phyloP scores from a whole-genome alignment of 306 rosid genomes.

The Trifolium fragiferum region DNA sequence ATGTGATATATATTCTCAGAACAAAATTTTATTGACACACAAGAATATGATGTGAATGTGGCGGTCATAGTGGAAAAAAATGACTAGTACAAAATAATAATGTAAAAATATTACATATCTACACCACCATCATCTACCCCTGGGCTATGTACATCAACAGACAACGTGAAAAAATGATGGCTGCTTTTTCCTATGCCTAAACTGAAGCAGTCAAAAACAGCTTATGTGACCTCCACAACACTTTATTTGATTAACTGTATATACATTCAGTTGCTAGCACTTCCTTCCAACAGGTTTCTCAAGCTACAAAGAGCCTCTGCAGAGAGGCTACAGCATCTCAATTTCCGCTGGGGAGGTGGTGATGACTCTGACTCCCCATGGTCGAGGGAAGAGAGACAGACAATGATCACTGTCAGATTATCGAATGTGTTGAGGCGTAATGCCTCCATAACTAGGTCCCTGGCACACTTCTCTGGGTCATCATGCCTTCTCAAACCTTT shows the following conservation, averaged over 20 bases:
- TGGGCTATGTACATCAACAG: slow-evolving; percentile 54
- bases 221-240: slow-evolving; percentile 30
- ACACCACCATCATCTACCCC: slow-evolving; percentile 49
- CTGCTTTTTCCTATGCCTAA: slow-evolving; percentile 56
- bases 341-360: slow-evolving; percentile 59
- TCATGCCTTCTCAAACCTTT: slow-evolving; percentile 78
- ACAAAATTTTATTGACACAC: slow-evolving; percentile 43
- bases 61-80: slow-evolving; percentile 44
- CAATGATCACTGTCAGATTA: slow-evolving; percentile 81
- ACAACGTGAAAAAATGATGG: slow-evolving; percentile 60
- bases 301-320: slow-evolving; percentile 88
- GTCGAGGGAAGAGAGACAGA: slow-evolving; percentile 71
- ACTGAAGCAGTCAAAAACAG: slow-evolving; percentile 71
- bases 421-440: slow-evolving; percentile 78
- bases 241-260: slow-evolving; percentile 37
- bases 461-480: slow-evolving; percentile 78
- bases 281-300: slow-evolving; percentile 79
- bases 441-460: slow-evolving; percentile 88
- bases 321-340: slow-evolving; percentile 82
- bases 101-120: slow-evolving; percentile 41
- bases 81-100: slow-evolving; percentile 41
- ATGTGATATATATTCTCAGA: slow-evolving; percentile 7
- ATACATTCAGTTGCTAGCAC: slow-evolving; percentile 58
- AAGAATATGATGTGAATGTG: slow-evolving; percentile 41
- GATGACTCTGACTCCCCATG: slow-evolving; percentile 48